Conservation (phyloP, 352 stramenopile species). For the Phytophthora sp. region DNA sequence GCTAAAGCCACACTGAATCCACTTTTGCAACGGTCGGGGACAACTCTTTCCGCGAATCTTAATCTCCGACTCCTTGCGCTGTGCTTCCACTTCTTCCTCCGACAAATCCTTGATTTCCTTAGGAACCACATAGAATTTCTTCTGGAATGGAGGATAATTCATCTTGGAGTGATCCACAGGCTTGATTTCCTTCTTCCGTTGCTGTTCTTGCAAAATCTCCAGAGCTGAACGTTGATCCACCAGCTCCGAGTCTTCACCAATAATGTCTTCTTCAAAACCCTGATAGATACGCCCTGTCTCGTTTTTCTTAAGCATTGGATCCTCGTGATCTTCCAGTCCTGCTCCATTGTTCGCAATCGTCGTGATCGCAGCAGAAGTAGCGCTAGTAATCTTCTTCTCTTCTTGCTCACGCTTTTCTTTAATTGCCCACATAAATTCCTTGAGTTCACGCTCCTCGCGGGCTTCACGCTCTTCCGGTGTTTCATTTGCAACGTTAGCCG, state of each 20-base stretch:
- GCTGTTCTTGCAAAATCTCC: conserved; percentile 91
- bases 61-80: conserved; percentile 93
- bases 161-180: conserved; percentile 96
- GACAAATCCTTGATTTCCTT: conserved; percentile 92
- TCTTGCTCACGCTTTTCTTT: conserved; percentile 77
- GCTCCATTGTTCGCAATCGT: conserved; percentile 4
- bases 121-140: conserved; percentile 99
- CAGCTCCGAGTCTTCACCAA: conserved; percentile 78
- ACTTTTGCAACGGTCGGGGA: conserved; percentile 95
- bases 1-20: conserved; percentile 97
- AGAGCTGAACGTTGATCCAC: conserved; percentile 85
- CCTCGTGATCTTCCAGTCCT: conserved; percentile 14
- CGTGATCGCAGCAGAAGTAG: background rate
- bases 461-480: conserved; percentile 72
- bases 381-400: conserved; percentile 27
- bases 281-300: conserved; percentile 85
- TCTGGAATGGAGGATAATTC: conserved; percentile 97
- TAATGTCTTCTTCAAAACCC: conserved; percentile 85
- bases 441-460: conserved; percentile 78
- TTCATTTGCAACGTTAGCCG: conserved; percentile 35
- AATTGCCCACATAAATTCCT: conserved; percentile 88
- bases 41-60: conserved; percentile 98
- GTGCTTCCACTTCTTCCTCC: conserved; percentile 81
- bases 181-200: conserved; percentile 95
- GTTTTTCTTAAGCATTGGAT: conserved; percentile 50